Conservation (phyloP, 345 rosid species). For the Brassica cretica region DNA sequence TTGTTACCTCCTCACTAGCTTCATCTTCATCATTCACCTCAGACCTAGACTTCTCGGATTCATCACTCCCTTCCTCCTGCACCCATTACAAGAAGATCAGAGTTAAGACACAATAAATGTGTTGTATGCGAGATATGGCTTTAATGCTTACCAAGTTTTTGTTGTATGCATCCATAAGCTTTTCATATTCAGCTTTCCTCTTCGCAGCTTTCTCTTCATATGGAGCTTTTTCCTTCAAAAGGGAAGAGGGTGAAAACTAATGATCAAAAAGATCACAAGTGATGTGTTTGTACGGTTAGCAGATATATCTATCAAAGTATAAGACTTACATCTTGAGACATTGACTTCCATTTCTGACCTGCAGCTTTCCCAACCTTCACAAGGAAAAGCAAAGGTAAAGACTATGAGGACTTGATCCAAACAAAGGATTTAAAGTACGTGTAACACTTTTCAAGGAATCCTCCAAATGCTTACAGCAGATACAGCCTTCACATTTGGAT, state of each 20-base stretch:
- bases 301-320: neutral
- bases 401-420: neutral
- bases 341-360: constrained; percentile 73
- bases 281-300: neutral
- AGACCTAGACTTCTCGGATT: constrained; percentile 63
- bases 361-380: constrained; percentile 84
- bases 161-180: constrained; percentile 79
- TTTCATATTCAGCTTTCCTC: constrained; percentile 72
- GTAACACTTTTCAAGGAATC: neutral
- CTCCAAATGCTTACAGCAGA: neutral
- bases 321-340: constrained; percentile 61
- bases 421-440: neutral
- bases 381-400: constrained; percentile 10
- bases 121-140: constrained; percentile 3
- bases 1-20: constrained; percentile 53
- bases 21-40: constrained; percentile 71
- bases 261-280: constrained; percentile 16
- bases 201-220: constrained; percentile 82
- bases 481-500: constrained; percentile 68
- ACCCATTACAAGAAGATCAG: neutral
- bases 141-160: constrained; percentile 61
- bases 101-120: neutral
- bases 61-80: constrained; percentile 61
- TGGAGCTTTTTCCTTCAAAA: constrained; percentile 76
- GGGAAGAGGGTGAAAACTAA: constrained; percentile 11